These are phyloP conservation scores for Lichtheimia ornata DNA, from an alignment of 371 early-diverging fungal species.

Conservation along the genomic window DNA sequence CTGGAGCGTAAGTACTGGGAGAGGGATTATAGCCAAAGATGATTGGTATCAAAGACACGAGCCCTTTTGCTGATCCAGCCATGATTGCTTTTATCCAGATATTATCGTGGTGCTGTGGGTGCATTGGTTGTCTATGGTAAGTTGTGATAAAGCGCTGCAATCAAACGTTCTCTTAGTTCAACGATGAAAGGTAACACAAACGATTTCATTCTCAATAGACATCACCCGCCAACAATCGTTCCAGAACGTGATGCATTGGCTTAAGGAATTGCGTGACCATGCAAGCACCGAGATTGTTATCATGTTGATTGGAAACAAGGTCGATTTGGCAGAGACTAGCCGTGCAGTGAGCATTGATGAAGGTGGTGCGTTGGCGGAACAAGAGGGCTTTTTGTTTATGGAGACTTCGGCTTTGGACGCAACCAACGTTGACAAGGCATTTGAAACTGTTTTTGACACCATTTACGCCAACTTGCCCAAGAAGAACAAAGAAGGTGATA, in stretches of 20 bases:
- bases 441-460: slow-evolving; percentile 45
- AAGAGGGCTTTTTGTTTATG: slow-evolving; percentile 85
- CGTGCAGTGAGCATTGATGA: slow-evolving; percentile 87
- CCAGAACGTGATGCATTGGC: slow-evolving; percentile 92
- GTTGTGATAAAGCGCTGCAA: not conserved
- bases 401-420: slow-evolving; percentile 95
- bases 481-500: slow-evolving; percentile 30
- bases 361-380: slow-evolving; percentile 86
- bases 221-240: slow-evolving; percentile 97
- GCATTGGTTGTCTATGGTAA: slow-evolving; percentile 44
- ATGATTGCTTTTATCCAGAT: slow-evolving; percentile 11
- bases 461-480: slow-evolving; percentile 48
- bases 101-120: slow-evolving; percentile 46
- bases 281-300: slow-evolving; percentile 94
- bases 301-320: slow-evolving; percentile 99
- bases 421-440: slow-evolving; percentile 83
- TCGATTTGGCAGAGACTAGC: slow-evolving; percentile 87
- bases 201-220: slow-evolving; percentile 55
- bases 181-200: not conserved
- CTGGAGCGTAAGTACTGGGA: slow-evolving; percentile 53
- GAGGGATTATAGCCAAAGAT: not conserved
- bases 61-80: not conserved
- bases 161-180: not conserved
- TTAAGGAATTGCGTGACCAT: slow-evolving; percentile 97
- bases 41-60: not conserved